phyloP scores from a whole-genome alignment of 2,329 filamentous ascomycete genomes.

The Colletotrichum sp. region DNA sequence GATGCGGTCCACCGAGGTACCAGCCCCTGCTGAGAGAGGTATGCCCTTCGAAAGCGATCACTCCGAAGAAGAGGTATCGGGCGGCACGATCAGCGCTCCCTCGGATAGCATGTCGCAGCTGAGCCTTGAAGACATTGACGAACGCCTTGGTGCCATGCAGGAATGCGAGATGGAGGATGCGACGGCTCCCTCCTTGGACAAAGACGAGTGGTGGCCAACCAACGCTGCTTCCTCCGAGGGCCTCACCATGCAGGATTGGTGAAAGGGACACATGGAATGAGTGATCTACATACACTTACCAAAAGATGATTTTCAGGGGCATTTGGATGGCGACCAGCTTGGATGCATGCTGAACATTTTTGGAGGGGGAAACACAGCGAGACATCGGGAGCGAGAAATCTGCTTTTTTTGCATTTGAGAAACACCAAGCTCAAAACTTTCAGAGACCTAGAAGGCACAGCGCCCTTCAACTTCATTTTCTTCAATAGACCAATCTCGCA shows the following conservation, averaged over 20 bases:
- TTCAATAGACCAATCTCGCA: background rate
- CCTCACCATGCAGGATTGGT: background rate
- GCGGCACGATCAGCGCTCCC: background rate
- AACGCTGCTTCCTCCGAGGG: background rate
- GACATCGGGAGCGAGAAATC: background rate
- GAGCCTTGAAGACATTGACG: background rate
- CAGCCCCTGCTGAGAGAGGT: background rate
- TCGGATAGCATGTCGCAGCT: background rate
- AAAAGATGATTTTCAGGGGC: background rate
- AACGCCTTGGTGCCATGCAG: background rate
- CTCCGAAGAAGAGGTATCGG: background rate
- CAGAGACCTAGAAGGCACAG: background rate
- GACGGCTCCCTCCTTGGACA: background rate
- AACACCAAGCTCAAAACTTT: background rate
- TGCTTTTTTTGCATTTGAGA: background rate
- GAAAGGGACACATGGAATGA: background rate
- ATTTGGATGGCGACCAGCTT: background rate
- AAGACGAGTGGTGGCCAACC: background rate
- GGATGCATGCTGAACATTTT: background rate
- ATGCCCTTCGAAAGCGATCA: too few species aligned
- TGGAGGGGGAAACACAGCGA: background rate
- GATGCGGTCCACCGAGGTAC: accelerated
- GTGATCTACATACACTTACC: background rate
- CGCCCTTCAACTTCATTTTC: background rate
- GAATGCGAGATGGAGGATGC: background rate